Conservation (phyloP, 2,329 filamentous ascomycete species). For the Calonectria pauciramosa region DNA sequence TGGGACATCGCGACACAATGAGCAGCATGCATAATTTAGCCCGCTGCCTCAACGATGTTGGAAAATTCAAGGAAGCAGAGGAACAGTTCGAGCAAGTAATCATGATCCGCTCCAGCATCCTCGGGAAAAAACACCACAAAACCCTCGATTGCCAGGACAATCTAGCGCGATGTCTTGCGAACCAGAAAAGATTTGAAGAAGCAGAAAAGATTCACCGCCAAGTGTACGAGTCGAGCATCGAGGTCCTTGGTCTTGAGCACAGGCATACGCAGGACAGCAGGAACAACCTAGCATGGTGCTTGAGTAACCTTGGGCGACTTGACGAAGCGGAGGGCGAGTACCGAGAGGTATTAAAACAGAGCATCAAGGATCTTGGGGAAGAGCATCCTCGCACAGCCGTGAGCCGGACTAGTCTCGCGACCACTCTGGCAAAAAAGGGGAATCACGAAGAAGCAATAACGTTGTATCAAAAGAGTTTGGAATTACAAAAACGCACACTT, state of each 20-base stretch:
- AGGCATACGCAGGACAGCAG: not conserved
- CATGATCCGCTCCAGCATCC: no score
- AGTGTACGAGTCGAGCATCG: not conserved
- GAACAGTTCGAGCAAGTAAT: no score
- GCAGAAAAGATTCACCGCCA: slow-evolving; percentile 21
- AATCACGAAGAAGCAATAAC: not conserved
- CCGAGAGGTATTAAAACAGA: not conserved
- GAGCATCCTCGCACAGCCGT: not conserved
- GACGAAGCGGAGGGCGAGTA: slow-evolving; percentile 33
- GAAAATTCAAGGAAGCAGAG: slow-evolving; percentile 34
- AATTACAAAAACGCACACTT: not conserved
- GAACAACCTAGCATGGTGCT: not conserved
- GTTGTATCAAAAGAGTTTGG: not conserved
- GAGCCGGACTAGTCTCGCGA: not conserved
- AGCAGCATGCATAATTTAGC: not conserved
- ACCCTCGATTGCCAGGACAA: no score
- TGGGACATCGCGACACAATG: not conserved
- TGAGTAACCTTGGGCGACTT: slow-evolving; percentile 11
- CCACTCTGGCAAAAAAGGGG: not conserved
- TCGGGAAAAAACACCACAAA: no score
- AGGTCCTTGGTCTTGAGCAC: not conserved
- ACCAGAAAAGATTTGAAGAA: slow-evolving; percentile 29
- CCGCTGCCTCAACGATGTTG: not conserved
- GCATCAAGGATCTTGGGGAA: not conserved
- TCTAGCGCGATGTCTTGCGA: no score